A percentile compares a stretch with the other conserved stretches of the same genome.
Conservation (phyloP, 768 basidiomycete genomes). For the Tylopilus sp. region DNA sequence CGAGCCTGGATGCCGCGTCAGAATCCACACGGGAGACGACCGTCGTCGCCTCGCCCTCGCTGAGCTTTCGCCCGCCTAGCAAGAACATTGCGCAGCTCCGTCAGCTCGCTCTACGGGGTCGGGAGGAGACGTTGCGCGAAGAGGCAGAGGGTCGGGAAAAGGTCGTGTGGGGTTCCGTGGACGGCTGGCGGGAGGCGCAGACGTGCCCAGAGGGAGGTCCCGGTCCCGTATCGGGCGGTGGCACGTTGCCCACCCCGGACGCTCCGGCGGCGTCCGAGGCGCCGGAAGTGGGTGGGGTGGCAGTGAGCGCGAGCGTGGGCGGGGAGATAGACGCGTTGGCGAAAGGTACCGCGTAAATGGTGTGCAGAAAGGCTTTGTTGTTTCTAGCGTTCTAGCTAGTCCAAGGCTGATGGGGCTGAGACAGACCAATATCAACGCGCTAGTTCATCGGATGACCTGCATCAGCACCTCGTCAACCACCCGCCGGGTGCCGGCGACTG, state of each 20-base stretch:
- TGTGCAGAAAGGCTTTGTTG: no score
- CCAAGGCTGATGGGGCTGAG: no score
- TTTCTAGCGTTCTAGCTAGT: no score
- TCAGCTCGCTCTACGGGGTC: conserved; percentile 44
- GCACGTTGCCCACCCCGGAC: conserved; percentile 6
- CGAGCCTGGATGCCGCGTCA: background rate
- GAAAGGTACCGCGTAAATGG: background rate
- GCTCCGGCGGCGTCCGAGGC: background rate
- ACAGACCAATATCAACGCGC: no score
- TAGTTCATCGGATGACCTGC: no score
- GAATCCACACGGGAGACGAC: background rate
- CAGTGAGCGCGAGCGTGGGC: background rate
- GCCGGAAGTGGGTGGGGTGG: background rate
- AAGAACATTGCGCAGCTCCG: conserved; percentile 40
- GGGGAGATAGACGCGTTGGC: background rate
- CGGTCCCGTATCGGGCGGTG: background rate
- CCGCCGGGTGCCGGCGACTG: no score
- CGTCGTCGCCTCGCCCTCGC: background rate
- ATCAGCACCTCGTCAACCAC: no score
- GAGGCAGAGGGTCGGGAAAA: conserved; percentile 44
- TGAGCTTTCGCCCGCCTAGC: conserved; percentile 36
- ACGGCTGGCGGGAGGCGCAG: background rate
- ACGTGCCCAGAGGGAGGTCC: background rate
- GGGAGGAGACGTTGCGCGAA: conserved; percentile 37
- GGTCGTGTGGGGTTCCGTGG: conserved; percentile 37